Evolutionary conservation across 805 yeast species (phyloP).

Genomic region (Cyberlindnera xishuangbannaensis): DNA sequence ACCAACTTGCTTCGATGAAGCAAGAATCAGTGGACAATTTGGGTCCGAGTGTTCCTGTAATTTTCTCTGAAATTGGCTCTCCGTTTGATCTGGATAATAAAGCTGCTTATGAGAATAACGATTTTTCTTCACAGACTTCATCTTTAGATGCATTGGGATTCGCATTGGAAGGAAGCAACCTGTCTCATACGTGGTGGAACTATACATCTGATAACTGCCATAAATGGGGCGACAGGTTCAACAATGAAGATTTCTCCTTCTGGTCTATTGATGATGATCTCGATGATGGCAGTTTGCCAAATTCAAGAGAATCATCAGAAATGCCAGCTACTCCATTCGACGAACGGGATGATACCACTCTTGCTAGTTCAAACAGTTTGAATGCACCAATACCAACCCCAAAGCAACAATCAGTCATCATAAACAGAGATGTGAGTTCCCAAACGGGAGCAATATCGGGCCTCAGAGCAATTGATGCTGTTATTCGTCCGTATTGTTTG

Average conservation of each 20-base stretch:
- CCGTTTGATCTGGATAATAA: conserved; percentile 93
- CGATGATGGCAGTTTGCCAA: conserved; percentile 8
- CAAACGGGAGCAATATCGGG: conserved; percentile 34
- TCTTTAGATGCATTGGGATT: conserved; percentile 79
- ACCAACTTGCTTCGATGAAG: conserved; percentile 63
- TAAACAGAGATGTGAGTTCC: background rate
- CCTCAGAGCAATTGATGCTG: conserved; percentile 67
- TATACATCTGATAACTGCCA: conserved; percentile 71
- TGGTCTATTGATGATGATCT: conserved; percentile 63
- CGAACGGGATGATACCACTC: conserved; percentile 1
- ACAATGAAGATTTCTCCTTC: conserved; percentile 87
- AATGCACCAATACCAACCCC: no score
- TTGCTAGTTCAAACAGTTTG: conserved; percentile 4
- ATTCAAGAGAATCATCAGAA: conserved; percentile 3
- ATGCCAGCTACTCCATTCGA: background rate
- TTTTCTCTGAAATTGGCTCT: conserved; percentile 95
- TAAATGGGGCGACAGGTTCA: conserved; percentile 88
- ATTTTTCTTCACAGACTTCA: conserved; percentile 65
- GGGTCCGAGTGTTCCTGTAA: conserved; percentile 62
- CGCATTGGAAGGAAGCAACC: conserved; percentile 69
- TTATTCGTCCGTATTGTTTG: conserved; percentile 71
- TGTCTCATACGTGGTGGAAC: conserved; percentile 83
- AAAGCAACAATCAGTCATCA: no score
- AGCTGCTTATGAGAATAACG: conserved; percentile 59
- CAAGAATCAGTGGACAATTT: conserved; percentile 55